Evolutionary conservation across 345 rosid species (phyloP), one percentile per base, ranked within the genome.

Genomic region (Brassica cretica): DNA sequence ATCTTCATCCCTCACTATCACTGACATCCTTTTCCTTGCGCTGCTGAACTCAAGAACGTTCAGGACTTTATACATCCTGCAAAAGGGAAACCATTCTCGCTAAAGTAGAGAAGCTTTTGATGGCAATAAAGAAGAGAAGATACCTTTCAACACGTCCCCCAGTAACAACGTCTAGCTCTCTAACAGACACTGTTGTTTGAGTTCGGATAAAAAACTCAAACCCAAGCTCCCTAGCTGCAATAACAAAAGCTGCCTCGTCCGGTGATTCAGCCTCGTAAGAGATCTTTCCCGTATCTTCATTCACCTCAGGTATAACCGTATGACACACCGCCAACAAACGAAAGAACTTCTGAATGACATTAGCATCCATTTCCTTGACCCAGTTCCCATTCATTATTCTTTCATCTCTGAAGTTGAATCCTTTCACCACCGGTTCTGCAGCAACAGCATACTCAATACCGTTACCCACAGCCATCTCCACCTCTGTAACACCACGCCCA

Each of bases 261-360:
- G 97, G 97, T 53, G 97, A 94, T 80, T 94, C 97, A 76, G 98
- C 98, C 86, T 94, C 98, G 41, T 94, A 94, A 3, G 90, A 77
- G 67, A 92, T 78, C 70, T 84, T 89, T 56, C 91, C 89, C 2
- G 90, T 83, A 61, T 72, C 87, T 85, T 91, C 97, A 84, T 89
- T 92, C 71, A 88, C 90, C 78, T 94, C 98, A 6, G 98, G 97
- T 72, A 94, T 88, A 64, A 97, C 98, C 29, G 97, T 94, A 66
- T 94, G 97, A 73, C 98, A 94, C 59, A 94, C 79, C 29, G 98
- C 97, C 80, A 94, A 84, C 64, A 92, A 71, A 14, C 83, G 89
- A 49, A 91, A 86, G 82, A 94, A 94, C 44, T 82, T 86, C 82
- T 87, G 90, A 56, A 94, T 87, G 79, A 88, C 84, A 73, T 80